Evolutionary conservation across 2,329 filamentous ascomycete species (phyloP).

Genomic region (Alternaria gansuensis): DNA sequence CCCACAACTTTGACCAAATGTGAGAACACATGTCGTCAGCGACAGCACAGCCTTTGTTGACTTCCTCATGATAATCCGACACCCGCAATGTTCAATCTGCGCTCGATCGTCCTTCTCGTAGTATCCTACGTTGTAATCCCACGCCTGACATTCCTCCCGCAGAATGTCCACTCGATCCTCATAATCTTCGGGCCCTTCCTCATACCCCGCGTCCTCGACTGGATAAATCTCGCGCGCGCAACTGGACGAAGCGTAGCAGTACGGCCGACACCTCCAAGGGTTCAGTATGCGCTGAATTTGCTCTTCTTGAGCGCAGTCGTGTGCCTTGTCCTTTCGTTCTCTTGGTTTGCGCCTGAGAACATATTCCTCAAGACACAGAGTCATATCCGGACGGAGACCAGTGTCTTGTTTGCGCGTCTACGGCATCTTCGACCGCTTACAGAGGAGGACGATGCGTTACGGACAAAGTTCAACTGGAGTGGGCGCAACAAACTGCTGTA

Average conservation of each 20-base stretch:
- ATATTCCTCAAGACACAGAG: constrained; percentile 80
- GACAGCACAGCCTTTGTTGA: constrained; percentile 7
- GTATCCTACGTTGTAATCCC: constrained; percentile 51
- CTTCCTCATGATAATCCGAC: constrained; percentile 20
- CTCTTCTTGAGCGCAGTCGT: constrained; percentile 64
- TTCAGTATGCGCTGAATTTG: constrained; percentile 67
- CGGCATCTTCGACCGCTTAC: constrained; percentile 67
- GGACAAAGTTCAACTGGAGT: constrained; percentile 66
- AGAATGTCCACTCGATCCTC: constrained; percentile 49
- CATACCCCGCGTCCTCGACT: constrained; percentile 70
- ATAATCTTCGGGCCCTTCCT: constrained; percentile 74
- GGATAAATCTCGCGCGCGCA: constrained; percentile 66
- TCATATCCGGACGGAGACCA: constrained; percentile 83
- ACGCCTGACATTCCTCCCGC: constrained; percentile 50
- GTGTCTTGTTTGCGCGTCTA: constrained; percentile 84
- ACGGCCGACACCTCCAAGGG: constrained; percentile 63
- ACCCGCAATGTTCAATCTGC: constrained; percentile 45
- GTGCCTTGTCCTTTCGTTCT: constrained; percentile 70
- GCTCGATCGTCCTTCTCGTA: constrained; percentile 44
- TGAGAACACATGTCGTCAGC: constrained; percentile 24
- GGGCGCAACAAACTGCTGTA: constrained; percentile 81
- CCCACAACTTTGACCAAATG: constrained; percentile 16
- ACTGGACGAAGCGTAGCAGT: constrained; percentile 58
- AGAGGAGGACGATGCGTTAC: constrained; percentile 69
- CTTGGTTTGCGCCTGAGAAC: constrained; percentile 77